Conservation (phyloP, 306 rosid species). For the Castanea sativa region DNA sequence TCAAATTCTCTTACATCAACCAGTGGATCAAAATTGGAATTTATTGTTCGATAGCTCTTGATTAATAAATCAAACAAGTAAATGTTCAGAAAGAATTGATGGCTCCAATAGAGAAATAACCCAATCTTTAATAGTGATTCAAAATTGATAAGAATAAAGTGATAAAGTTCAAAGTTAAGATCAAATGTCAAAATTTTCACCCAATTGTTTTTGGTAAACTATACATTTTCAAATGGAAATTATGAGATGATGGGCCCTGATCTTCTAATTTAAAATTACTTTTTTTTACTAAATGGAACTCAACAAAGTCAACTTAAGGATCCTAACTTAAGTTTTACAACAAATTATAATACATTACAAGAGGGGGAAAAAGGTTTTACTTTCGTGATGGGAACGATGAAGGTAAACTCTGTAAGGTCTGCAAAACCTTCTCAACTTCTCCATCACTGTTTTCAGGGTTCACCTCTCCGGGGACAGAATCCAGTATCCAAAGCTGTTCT, state of each 20-base stretch:
- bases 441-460: slow-evolving; percentile 48
- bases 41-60: no score
- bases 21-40: neutral
- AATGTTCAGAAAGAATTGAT: no score
- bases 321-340: neutral
- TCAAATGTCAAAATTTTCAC: no score
- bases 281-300: neutral
- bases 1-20: neutral
- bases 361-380: slow-evolving; percentile 42
- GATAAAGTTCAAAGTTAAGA: no score
- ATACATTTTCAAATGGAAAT: neutral
- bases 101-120: neutral
- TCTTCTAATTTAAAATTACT: neutral
- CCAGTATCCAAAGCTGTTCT: slow-evolving; percentile 94
- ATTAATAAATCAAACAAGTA: no score
- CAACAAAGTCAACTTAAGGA: neutral
- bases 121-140: neutral
- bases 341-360: slow-evolving; percentile 7
- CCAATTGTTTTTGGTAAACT: no score
- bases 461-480: slow-evolving; percentile 81
- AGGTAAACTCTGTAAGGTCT: slow-evolving; percentile 74
- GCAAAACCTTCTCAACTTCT: slow-evolving; percentile 69
- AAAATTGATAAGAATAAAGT: neutral
- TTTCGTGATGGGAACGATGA: slow-evolving; percentile 62
- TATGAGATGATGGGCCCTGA: neutral